Evolutionary conservation across 495 filamentous ascomycete species (phyloP).

Genomic region (Eremomyces bilateralis): DNA sequence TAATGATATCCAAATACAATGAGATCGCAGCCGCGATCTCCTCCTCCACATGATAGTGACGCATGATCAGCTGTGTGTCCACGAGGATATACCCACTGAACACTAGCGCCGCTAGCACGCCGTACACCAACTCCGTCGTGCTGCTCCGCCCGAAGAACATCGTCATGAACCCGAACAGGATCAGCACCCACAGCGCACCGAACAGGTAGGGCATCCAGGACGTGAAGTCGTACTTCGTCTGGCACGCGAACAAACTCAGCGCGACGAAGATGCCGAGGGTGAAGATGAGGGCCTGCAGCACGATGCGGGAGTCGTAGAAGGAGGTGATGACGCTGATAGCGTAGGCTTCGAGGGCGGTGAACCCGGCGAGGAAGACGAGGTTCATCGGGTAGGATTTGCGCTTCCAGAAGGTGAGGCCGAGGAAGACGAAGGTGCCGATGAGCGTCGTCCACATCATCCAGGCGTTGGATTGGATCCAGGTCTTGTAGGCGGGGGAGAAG

Average conservation of each 20-base stretch:
- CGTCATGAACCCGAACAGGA: conserved; percentile 81
- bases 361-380: conserved; percentile 73
- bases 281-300: conserved; percentile 74
- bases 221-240: conserved; percentile 97
- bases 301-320: conserved; percentile 60
- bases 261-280: conserved; percentile 86
- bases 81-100: conserved; percentile 91
- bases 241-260: conserved; percentile 85
- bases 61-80: conserved; percentile 86
- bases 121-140: conserved; percentile 65
- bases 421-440: conserved; percentile 57
- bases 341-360: conserved; percentile 89
- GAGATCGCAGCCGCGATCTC: conserved; percentile 94
- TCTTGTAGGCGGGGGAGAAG: conserved; percentile 55
- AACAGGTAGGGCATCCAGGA: conserved; percentile 91
- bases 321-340: conserved; percentile 76
- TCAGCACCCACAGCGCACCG: conserved; percentile 66
- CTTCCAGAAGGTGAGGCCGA: conserved; percentile 91
- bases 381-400: conserved; percentile 92
- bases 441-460: conserved; percentile 74
- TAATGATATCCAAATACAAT: conserved; percentile 90
- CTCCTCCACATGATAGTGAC: conserved; percentile 93
- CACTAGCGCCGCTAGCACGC: conserved; percentile 56
- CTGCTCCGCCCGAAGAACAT: conserved; percentile 62
- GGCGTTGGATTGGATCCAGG: conserved; percentile 66